These are phyloP conservation scores for Thelephora terrestris DNA, from an alignment of 1,284 basidiomycete genomes.

Conservation along the genomic window DNA sequence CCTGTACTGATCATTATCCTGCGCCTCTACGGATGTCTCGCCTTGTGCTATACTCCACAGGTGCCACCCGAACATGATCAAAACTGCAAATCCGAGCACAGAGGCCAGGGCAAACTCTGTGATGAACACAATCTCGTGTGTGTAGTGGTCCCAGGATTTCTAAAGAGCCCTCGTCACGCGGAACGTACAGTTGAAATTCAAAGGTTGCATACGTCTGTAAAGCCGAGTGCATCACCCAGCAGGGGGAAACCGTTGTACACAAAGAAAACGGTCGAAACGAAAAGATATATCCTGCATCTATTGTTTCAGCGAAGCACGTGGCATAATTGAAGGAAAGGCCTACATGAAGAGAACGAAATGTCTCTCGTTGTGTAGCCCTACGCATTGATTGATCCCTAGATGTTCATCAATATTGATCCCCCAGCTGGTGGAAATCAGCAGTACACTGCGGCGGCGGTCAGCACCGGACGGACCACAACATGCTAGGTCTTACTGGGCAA, in stretches of 20 bases:
- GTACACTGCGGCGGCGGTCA: constrained; percentile 27
- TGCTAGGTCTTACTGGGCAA: constrained; percentile 59
- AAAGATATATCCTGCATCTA: constrained; percentile 60
- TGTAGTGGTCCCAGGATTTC: constrained; percentile 49
- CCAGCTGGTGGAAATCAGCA: background rate
- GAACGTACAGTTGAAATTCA: constrained; percentile 5
- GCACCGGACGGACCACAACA: background rate
- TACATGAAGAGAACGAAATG: constrained; percentile 95
- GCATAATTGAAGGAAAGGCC: constrained; percentile 16
- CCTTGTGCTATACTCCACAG: constrained; percentile 66
- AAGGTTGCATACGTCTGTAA: constrained; percentile 15
- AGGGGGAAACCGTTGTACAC: constrained; percentile 47
- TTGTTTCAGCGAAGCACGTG: background rate
- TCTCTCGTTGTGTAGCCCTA: constrained; percentile 91
- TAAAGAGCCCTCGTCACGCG: constrained; percentile 7
- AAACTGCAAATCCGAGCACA: constrained; percentile 72
- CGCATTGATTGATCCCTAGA: constrained; percentile 97
- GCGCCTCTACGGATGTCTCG: constrained; percentile 87
- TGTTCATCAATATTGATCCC: constrained; percentile 9
- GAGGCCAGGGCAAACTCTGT: constrained; percentile 69
- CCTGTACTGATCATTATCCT: constrained; percentile 79
- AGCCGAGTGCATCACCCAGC: constrained; percentile 49
- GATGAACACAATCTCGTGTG: constrained; percentile 65
- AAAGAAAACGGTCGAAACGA: constrained; percentile 49
- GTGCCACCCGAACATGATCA: constrained; percentile 77